Percentiles rank a stretch among this genome's conserved stretches.
Conservation (phyloP, 2,329 filamentous ascomycete species). For the Cercospora sesami region DNA sequence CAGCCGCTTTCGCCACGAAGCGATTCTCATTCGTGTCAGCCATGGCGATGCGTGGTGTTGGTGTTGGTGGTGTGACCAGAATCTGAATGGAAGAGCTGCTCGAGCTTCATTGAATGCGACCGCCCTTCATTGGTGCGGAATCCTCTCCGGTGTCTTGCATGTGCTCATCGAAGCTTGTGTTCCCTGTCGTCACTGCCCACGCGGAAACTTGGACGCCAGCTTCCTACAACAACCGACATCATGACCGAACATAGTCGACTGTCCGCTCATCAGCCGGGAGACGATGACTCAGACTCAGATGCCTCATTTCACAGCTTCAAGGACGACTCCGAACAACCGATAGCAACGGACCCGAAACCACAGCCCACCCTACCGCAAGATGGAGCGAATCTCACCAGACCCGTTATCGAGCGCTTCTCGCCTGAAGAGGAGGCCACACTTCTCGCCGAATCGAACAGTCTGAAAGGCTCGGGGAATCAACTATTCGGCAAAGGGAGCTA, state of each 20-base stretch:
- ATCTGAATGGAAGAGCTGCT: constrained; percentile 2
- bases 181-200: constrained; percentile 13
- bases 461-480: constrained; percentile 74
- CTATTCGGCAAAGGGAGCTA: constrained; percentile 74
- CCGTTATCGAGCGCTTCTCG: constrained; percentile 38
- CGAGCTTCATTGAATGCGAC: not conserved
- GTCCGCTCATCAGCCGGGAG: constrained; percentile 10
- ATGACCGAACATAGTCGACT: constrained; percentile 15
- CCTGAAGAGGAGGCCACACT: constrained; percentile 56
- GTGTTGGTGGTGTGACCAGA: constrained; percentile 5
- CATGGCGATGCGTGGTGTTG: constrained; percentile 16
- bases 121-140: constrained; percentile 1
- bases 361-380: constrained; percentile 14
- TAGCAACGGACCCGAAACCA: constrained; percentile 16
- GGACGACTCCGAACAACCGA: constrained; percentile 26
- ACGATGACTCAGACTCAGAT: constrained; percentile 32
- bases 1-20: constrained; percentile 74
- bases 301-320: constrained; percentile 39
- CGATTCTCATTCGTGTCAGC: constrained; percentile 42
- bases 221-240: constrained; percentile 4
- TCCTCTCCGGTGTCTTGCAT: constrained; percentile 4
- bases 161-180: constrained; percentile 6
- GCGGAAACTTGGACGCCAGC: not conserved
- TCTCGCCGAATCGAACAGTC: constrained; percentile 67
- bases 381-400: constrained; percentile 13